Evolutionary conservation across 202 grass and related monocot genomes (phyloP), one percentile per base, ranked within the genome.

Genomic region (Saccharum hybrid): DNA sequence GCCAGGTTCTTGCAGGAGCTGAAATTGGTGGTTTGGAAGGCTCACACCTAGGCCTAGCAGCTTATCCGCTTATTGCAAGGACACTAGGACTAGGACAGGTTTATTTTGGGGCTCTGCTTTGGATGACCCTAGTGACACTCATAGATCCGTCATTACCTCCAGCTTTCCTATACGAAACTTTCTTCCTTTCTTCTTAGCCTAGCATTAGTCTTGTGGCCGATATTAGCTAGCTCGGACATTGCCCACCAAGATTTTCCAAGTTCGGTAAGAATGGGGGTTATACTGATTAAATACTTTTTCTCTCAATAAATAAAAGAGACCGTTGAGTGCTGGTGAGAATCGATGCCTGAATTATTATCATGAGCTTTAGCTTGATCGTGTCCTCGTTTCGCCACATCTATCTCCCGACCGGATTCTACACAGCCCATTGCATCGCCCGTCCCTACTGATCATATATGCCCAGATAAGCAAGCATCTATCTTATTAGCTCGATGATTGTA

Each of bases 361-460:
- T 63, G 16, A 42, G 23, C 60, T 72, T 82, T 40, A 18, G 6
- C 6, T 19, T 9, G 38, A 57, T 74, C 11, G 67, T 84, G 51
- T 76, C 69, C 51, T 66, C 28, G 28, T 28, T 73, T 66, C 0
- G 71, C 40, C 64, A 66, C 59, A 74, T 39, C 68, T 69, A 3
- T 60, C 22, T 22, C 60, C 70, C 63, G 41, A 87, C 63, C 69
- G 16, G 80, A 75, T 90, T 83, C 63, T 54, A 86, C 79, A 74
- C 49, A 6, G 15, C 49, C 15, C 15, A 52, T 18, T 52, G 16
- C 15, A 40, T 78, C 41, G 68, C 19, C 56, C 40, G 83, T 56
- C 79, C 88, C 83, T 62, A 79, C 68, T 51, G 78, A 86, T 73
- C 38, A 77, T 41, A 77, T 36, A 74, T 84, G 40, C 61, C 75